Evolutionary conservation across 257 asterid genomes (phyloP).

Genomic region (Salvia hispanica): DNA sequence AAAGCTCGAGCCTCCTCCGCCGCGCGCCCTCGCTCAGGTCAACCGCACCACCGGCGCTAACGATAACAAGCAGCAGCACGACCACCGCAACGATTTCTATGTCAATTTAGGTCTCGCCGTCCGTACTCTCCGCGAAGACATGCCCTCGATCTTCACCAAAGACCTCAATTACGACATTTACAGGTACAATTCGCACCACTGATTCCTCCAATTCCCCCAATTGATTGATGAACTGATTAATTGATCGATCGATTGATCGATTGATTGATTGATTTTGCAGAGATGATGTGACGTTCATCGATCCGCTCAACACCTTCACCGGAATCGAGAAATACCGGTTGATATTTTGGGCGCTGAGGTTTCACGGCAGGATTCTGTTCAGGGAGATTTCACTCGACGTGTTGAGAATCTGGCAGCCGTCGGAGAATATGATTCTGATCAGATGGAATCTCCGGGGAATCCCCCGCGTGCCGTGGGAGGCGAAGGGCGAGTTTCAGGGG

Average conservation of each 20-base stretch:
- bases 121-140: slow-evolving; percentile 86
- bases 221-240: too few relatives aligned
- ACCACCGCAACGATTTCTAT: slow-evolving; percentile 60
- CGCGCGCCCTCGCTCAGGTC: slow-evolving; percentile 48
- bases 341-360: slow-evolving; percentile 89
- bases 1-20: slow-evolving; percentile 44
- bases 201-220: too few relatives aligned
- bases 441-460: slow-evolving; percentile 76
- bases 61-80: slow-evolving; percentile 42
- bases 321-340: slow-evolving; percentile 76
- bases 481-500: slow-evolving; percentile 79
- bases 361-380: slow-evolving; percentile 78
- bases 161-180: slow-evolving; percentile 85
- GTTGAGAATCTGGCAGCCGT: slow-evolving; percentile 82
- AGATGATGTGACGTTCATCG: slow-evolving; percentile 81
- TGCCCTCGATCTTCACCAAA: slow-evolving; percentile 67
- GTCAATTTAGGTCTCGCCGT: slow-evolving; percentile 86
- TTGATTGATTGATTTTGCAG: slow-evolving; percentile 36
- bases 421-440: slow-evolving; percentile 69
- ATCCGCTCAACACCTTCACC: slow-evolving; percentile 74
- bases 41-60: slow-evolving; percentile 41
- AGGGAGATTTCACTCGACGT: slow-evolving; percentile 76
- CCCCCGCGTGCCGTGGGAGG: slow-evolving; percentile 87
- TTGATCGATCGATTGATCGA: too few relatives aligned
- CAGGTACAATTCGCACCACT: slow-evolving; percentile 39